phyloP scores from a whole-genome alignment of 139 green algal species.

The Axilococcus clingmanii region DNA sequence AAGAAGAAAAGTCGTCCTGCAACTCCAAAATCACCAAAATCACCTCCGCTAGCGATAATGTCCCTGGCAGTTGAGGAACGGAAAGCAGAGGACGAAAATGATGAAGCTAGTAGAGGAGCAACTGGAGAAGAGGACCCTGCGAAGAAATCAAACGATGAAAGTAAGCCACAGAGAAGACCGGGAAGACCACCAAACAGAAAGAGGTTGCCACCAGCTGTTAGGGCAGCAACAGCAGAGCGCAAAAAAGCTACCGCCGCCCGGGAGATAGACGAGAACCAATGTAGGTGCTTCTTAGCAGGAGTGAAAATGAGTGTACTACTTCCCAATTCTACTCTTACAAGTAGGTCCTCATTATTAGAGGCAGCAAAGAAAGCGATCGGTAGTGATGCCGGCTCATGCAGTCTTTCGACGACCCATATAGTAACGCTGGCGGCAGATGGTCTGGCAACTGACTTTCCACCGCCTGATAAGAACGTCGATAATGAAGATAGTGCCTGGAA shows the following conservation, averaged over 20 bases:
- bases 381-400: slow-evolving; percentile 33
- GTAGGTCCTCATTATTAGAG: slow-evolving; percentile 32
- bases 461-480: background rate
- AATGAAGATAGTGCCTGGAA: background rate
- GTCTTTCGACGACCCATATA: too few relatives aligned
- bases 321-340: slow-evolving; percentile 18
- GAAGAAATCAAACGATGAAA: background rate
- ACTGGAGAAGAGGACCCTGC: background rate
- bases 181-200: background rate
- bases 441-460: background rate
- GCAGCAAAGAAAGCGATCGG: slow-evolving; percentile 41
- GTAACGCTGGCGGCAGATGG: too few relatives aligned
- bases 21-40: too few relatives aligned
- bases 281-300: slow-evolving; percentile 61
- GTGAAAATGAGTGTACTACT: slow-evolving; percentile 48
- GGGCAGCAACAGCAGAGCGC: background rate
- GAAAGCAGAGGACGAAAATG: too few relatives aligned
- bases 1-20: too few relatives aligned
- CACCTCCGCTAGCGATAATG: too few relatives aligned
- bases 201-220: background rate
- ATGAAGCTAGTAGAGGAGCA: background rate
- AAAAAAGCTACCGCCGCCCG: background rate
- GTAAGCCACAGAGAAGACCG: background rate
- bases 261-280: slow-evolving; percentile 5
- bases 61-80: too few relatives aligned